These are phyloP conservation scores for Russula sp. DNA, from an alignment of 768 basidiomycete species.

Conservation along the genomic window DNA sequence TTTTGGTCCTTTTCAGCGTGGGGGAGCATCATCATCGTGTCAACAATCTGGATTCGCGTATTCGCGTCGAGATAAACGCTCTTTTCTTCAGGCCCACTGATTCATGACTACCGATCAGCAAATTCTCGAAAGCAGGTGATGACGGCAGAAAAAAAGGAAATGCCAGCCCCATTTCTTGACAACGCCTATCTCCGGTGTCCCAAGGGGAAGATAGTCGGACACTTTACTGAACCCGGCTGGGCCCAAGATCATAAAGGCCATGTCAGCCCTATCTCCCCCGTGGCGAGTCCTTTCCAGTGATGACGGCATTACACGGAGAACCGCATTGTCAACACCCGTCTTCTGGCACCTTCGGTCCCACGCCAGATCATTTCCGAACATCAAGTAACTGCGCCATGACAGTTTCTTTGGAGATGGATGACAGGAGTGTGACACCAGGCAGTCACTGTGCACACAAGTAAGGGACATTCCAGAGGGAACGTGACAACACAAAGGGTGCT, in stretches of 20 bases:
- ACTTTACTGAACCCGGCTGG: not conserved
- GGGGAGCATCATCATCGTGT: slow-evolving; percentile 69
- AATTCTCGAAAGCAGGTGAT: not conserved
- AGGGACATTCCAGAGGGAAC: not conserved
- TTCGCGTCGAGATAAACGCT: slow-evolving; percentile 42
- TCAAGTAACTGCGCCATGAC: not conserved
- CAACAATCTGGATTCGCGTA: slow-evolving; percentile 76
- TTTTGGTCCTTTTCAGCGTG: slow-evolving; percentile 47
- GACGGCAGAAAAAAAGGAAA: not conserved
- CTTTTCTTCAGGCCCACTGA: slow-evolving; percentile 28
- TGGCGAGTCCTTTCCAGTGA: not conserved
- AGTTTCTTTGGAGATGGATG: not conserved
- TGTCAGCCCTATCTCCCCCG: slow-evolving; percentile 8
- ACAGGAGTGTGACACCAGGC: not conserved
- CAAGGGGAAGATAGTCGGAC: not conserved
- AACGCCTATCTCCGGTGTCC: not conserved
- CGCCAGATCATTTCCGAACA: slow-evolving; percentile 13
- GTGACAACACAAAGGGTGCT: not conserved
- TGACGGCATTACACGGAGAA: not conserved
- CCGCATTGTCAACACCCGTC: not conserved
- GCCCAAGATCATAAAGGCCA: not conserved
- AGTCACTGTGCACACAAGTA: not conserved
- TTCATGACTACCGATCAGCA: not conserved
- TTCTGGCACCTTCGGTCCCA: not conserved
- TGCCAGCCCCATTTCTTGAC: not conserved